phyloP scores from a whole-genome alignment of 148 eudicot species.

The Chenopodium berlandieri region DNA sequence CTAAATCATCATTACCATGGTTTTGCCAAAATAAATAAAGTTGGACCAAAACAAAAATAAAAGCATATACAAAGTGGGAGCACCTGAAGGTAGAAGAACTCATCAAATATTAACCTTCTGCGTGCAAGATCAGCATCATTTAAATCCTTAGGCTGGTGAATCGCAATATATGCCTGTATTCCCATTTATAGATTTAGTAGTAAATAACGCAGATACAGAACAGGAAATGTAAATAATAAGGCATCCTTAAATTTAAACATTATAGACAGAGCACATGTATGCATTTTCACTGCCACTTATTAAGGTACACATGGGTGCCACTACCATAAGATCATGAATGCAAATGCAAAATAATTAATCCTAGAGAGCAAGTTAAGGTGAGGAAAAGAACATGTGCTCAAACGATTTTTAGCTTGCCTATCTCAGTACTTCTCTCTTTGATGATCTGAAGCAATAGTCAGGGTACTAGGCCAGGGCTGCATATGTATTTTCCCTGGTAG shows the following conservation, averaged over 20 bases:
- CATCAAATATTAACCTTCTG: constrained; percentile 89
- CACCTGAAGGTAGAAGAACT: constrained; percentile 97
- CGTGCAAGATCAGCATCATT: constrained; percentile 80
- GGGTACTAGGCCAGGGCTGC: background rate
- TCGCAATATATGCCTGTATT: constrained; percentile 82
- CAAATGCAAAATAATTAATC: background rate
- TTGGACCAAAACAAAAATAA: background rate
- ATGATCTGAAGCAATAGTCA: background rate
- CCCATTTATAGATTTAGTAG: background rate
- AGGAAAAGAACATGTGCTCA: background rate
- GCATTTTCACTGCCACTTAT: background rate
- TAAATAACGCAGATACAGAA: background rate
- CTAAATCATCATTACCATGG: no score
- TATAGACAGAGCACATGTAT: background rate
- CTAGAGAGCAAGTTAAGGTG: background rate
- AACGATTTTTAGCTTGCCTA: background rate
- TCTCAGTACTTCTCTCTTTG: background rate
- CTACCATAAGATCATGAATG: background rate
- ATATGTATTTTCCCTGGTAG: background rate
- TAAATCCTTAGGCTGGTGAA: constrained; percentile 79
- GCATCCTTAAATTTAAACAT: background rate
- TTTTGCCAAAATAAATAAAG: no score
- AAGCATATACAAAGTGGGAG: constrained; percentile 6
- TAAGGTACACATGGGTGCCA: background rate
- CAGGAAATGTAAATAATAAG: background rate